Percentiles rank a stretch among this genome's conserved stretches.
These are phyloP conservation scores for Pleurotus giganteus DNA, from an alignment of 768 basidiomycete genomes.

Conservation along the genomic window DNA sequence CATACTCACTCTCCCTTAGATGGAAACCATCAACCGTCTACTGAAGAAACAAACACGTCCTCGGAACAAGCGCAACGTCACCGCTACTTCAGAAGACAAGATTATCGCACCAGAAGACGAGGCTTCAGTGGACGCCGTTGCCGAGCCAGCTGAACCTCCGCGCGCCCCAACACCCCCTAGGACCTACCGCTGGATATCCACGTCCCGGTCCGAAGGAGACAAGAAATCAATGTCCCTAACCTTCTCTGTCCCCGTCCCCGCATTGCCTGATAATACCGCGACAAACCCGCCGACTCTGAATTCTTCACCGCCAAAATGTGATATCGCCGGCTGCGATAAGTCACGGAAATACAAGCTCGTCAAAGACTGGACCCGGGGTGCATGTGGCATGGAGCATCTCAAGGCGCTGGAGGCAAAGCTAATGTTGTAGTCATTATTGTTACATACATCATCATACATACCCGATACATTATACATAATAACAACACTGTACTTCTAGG, in stretches of 20 bases:
- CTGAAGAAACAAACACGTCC: constrained; percentile 82
- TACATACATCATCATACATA: too few species aligned
- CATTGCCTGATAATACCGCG: neutral
- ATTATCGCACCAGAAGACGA: constrained; percentile 36
- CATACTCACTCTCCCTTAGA: constrained; percentile 33
- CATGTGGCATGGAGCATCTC: constrained; percentile 68
- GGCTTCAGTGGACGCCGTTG: constrained; percentile 28
- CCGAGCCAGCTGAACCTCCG: constrained; percentile 34
- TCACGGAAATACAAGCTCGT: constrained; percentile 65
- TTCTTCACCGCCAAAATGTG: constrained; percentile 35
- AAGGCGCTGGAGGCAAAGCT: constrained; percentile 45
- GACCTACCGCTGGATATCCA: constrained; percentile 76
- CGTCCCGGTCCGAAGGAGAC: constrained; percentile 29
- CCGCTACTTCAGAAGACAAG: constrained; percentile 46
- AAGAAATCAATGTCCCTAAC: constrained; percentile 38
- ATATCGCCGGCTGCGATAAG: constrained; percentile 54
- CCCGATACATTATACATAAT: too few species aligned
- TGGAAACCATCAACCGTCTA: constrained; percentile 86
- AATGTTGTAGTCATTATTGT: too few species aligned
- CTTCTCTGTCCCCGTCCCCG: constrained; percentile 50
- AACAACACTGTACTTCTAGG: too few species aligned
- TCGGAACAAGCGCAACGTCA: constrained; percentile 53
- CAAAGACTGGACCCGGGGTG: constrained; percentile 57
- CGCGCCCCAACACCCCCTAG: constrained; percentile 1
- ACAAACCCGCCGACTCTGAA: constrained; percentile 15